Evolutionary conservation across 208 protist species (phyloP).

Genomic region (Crithidia expoeki): DNA sequence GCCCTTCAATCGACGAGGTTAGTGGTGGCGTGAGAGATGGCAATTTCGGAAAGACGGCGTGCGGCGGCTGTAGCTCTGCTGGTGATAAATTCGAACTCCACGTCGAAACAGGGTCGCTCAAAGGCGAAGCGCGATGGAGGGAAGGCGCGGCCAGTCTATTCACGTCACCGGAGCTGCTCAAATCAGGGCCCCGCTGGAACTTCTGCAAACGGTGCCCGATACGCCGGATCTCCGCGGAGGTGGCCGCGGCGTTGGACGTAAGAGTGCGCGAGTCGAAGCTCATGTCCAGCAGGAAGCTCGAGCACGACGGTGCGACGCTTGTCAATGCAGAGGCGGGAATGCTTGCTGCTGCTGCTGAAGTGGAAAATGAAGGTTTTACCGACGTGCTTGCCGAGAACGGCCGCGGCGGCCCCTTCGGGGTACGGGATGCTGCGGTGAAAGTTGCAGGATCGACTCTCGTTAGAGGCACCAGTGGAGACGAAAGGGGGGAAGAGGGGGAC

Average conservation of each 20-base stretch:
- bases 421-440: background rate
- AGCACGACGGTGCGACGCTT: background rate
- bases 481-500: too few species aligned
- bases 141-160: background rate
- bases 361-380: background rate
- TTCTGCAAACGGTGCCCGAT: conserved; percentile 24
- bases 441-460: background rate
- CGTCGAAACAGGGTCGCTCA: background rate
- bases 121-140: background rate
- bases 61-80: background rate
- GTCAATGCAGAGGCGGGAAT: background rate
- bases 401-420: background rate
- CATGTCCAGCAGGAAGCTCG: conserved; percentile 24
- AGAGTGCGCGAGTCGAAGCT: conserved; percentile 35
- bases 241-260: background rate
- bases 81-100: background rate
- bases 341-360: background rate
- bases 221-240: conserved; percentile 26
- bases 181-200: background rate
- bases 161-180: background rate
- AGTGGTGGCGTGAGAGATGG: background rate
- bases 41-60: background rate
- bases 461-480: background rate
- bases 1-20: background rate
- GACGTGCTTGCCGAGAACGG: background rate